A percentile compares a stretch with the other conserved stretches of the same genome.
Conservation (phyloP, 169 alveolate genomes). For the Plasmodium relictum region DNA sequence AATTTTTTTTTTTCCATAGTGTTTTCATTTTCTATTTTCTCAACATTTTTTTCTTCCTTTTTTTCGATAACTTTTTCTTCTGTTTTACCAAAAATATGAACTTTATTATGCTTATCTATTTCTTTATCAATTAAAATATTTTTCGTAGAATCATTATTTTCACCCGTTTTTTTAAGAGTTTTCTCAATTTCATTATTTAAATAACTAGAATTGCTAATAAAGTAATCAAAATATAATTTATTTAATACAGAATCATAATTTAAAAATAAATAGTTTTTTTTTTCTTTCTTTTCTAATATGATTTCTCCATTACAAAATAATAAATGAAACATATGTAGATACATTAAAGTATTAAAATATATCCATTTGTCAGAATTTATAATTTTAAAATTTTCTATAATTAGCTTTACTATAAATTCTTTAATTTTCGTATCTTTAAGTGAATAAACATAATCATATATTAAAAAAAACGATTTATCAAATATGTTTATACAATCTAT, state of each 20-base stretch:
- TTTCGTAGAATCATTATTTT: not conserved
- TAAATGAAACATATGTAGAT: constrained; percentile 56
- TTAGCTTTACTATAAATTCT: constrained; percentile 49
- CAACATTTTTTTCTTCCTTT: not conserved
- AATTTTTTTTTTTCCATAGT: constrained; percentile 1
- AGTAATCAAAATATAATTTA: constrained; percentile 56
- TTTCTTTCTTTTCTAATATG: not conserved
- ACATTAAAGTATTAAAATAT: constrained; percentile 42
- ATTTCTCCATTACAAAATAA: constrained; percentile 19
- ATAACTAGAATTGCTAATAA: not conserved
- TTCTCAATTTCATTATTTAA: not conserved
- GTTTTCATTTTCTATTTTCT: not conserved
- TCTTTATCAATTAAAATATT: not conserved
- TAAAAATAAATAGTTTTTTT: constrained; percentile 32
- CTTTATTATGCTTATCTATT: not conserved
- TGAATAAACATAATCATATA: constrained; percentile 60
- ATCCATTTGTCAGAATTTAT: constrained; percentile 35
- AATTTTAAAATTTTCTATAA: constrained; percentile 52
- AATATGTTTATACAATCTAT: constrained; percentile 25
- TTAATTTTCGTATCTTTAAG: constrained; percentile 50
- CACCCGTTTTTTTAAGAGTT: not conserved
- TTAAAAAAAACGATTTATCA: constrained; percentile 51
- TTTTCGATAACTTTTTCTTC: not conserved
- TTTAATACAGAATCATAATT: constrained; percentile 51
- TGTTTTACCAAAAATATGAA: not conserved